These are phyloP conservation scores for Agaricales sp. DNA, from an alignment of 1,284 basidiomycete genomes.

Conservation along the genomic window DNA sequence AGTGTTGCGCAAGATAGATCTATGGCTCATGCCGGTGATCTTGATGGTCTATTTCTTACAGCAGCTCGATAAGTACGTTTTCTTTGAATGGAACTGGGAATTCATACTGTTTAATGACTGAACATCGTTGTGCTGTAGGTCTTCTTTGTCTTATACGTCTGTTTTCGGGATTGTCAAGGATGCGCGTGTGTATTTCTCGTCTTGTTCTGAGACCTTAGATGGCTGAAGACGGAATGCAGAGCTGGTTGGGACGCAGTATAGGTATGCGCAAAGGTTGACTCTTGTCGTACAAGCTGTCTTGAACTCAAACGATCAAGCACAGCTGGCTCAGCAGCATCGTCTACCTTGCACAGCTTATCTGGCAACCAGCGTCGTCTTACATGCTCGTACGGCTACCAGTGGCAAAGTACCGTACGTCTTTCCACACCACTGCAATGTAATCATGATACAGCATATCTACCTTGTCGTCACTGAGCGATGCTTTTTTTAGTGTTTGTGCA, in stretches of 20 bases:
- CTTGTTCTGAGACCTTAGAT: neutral
- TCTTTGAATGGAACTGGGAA: neutral
- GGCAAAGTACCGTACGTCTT: conserved; percentile 26
- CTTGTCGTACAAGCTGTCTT: neutral
- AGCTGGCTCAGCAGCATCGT: conserved; percentile 35
- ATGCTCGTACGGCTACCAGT: conserved; percentile 31
- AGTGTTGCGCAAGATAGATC: conserved; percentile 29
- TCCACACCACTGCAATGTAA: neutral
- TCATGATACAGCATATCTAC: neutral
- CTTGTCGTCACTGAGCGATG: too few relatives aligned
- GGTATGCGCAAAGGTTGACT: too few relatives aligned
- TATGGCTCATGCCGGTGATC: conserved; percentile 30
- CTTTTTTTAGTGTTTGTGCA: conserved; percentile 23
- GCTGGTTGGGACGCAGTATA: conserved; percentile 31
- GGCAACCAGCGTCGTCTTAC: conserved; percentile 33
- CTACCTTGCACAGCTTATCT: conserved; percentile 33
- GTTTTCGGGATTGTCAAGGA: conserved; percentile 30
- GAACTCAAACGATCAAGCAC: neutral
- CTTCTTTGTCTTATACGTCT: conserved; percentile 32
- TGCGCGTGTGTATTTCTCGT: conserved; percentile 17
- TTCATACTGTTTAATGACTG: neutral
- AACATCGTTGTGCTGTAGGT: conserved; percentile 15
- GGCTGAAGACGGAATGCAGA: conserved; percentile 12
- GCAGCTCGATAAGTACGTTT: conserved; percentile 29
- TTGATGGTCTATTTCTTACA: conserved; percentile 32